Conservation (phyloP, 1,139 yeast species). For the Blastobotrys petasosporus region DNA sequence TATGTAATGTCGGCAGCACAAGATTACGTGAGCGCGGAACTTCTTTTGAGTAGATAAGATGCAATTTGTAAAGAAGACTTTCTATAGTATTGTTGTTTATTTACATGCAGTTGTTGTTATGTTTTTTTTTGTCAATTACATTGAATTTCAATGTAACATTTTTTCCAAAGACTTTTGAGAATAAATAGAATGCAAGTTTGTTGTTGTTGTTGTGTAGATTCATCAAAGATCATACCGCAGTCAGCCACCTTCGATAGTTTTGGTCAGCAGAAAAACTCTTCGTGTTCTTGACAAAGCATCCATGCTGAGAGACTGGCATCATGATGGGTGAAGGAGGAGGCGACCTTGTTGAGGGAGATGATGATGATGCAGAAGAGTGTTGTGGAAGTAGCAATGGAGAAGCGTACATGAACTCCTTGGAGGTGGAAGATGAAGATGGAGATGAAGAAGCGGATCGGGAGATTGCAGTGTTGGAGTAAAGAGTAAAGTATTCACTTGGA, state of each 20-base stretch:
- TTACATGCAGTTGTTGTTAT: no score
- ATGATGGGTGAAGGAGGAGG: constrained; percentile 23
- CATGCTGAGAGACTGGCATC: constrained; percentile 14
- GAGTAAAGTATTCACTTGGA: background rate
- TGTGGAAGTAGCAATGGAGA: constrained; percentile 26
- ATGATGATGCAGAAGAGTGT: no score
- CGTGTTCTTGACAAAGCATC: background rate
- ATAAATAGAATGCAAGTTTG: background rate
- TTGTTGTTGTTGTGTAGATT: background rate
- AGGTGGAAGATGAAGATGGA: background rate
- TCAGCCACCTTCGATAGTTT: constrained; percentile 24
- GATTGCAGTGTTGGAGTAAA: constrained; percentile 4
- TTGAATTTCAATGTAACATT: no score
- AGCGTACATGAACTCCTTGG: constrained; percentile 25
- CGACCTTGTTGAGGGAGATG: constrained; percentile 7
- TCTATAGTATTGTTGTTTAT: no score
- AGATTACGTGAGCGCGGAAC: no score
- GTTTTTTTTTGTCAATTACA: no score
- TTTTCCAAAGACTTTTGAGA: no score
- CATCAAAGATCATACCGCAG: constrained; percentile 8
- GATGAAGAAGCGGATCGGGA: constrained; percentile 10
- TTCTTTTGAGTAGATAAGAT: no score
- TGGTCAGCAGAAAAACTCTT: constrained; percentile 17
- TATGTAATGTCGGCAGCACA: no score
- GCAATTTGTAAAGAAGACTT: no score